Conservation (phyloP, 73 alveolate species). For the Stentor coeruleus region DNA sequence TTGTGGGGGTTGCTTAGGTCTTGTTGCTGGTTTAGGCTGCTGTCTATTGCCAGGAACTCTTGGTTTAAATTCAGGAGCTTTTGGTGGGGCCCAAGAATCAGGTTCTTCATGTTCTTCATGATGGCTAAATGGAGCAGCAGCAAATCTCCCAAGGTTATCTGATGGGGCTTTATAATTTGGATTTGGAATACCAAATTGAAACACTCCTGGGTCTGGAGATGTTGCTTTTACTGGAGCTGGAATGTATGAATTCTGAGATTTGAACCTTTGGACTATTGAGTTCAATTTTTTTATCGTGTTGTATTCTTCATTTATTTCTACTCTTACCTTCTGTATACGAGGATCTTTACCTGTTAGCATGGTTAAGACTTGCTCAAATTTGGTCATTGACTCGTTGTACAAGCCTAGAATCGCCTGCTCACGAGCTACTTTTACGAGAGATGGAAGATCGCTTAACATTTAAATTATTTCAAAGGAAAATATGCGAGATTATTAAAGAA, state of each 20-base stretch:
- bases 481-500: too few relatives aligned
- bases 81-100: slow-evolving; percentile 30
- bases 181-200: not conserved
- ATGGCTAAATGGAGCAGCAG: not conserved
- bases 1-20: slow-evolving; percentile 29
- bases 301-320: not conserved
- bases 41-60: slow-evolving; percentile 5
- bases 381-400: slow-evolving; percentile 1
- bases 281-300: not conserved
- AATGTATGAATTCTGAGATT: not conserved
- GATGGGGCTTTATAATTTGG: slow-evolving; percentile 15
- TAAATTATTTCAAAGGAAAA: too few relatives aligned
- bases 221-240: not conserved
- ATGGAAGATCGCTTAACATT: slow-evolving; percentile 15
- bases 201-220: slow-evolving; percentile 16
- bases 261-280: not conserved
- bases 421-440: not conserved
- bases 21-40: slow-evolving; percentile 37
- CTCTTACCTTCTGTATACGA: not conserved
- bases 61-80: not conserved
- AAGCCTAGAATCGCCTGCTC: slow-evolving; percentile 22
- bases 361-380: not conserved
- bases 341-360: not conserved
- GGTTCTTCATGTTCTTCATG: not conserved
- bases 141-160: not conserved